Base-by-base conservation (phyloP, 164 flowering plant genomes). In the Kingdonia uniflora region DNA sequence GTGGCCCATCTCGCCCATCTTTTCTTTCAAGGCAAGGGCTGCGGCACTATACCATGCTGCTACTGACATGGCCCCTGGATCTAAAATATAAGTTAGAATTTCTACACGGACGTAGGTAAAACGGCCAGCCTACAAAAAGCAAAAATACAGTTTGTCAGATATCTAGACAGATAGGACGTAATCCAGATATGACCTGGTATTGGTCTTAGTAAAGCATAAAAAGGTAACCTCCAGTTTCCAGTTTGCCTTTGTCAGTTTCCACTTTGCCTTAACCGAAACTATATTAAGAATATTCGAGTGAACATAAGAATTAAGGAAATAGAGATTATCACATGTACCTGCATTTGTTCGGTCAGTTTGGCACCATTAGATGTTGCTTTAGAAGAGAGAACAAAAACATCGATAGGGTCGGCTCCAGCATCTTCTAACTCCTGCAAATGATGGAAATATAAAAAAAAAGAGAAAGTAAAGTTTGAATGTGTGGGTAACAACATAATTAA, bases 1-100 rank as follows among this genome's bases (percentile, higher is more conserved):
- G 8, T 8, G 4, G 35, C 35, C 8, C 35, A 29, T 29, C 6
- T 29, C 6, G 35, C 6, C 4, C 35, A 29, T 8, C 35, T 71
- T 69, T 29, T 63, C 66, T 58, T 81, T 79, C 7, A 85, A 79
- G 26, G 96, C 90, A 19, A 79, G 55, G 42, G 96, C 96, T 19
- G 94, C 96, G 48, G 98, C 96, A 55, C 74, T 69, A 66, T 87
- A 92, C 98, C 98, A 92, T 41, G 76, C 25, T 21, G 98, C 94
- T 54, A 81, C 92, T 57, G 95, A 96, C 94, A 85, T 80, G 39
- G 98, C 98, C 25, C 96, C 98, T n/a, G 98, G 98, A 62, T 87
- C 98, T 6, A 95, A 90, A 57, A 84, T 88, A 8, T 85, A 65
- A 29, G 94, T 70, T 41, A 87, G 82, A 42, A 71, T 64, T 52